Evolutionary conservation across 192 early-diverging fungal species (phyloP).

Genomic region (Umbelopsis isabellina): DNA sequence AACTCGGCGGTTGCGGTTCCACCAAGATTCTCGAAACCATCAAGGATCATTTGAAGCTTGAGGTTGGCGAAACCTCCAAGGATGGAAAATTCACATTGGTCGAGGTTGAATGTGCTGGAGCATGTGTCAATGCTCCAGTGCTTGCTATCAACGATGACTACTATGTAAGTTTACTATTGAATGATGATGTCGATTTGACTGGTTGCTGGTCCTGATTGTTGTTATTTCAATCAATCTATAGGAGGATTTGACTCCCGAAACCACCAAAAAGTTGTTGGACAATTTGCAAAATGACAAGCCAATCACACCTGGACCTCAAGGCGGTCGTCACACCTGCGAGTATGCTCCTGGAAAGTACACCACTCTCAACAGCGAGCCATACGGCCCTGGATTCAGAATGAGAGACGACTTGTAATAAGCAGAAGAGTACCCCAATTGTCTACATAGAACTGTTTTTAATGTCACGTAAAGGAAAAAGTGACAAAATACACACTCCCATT

Average conservation of each 20-base stretch:
- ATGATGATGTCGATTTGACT: background rate
- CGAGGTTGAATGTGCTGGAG: slow-evolving; percentile 99
- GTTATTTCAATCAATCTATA: slow-evolving; percentile 28
- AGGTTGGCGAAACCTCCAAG: slow-evolving; percentile 90
- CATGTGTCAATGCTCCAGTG: slow-evolving; percentile 97
- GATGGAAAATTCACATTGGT: slow-evolving; percentile 97
- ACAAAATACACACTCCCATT: slow-evolving; percentile 14
- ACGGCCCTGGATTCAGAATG: slow-evolving; percentile 90
- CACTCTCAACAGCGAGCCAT: slow-evolving; percentile 81
- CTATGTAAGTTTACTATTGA: slow-evolving; percentile 60
- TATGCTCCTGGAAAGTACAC: slow-evolving; percentile 76
- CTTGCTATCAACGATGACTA: slow-evolving; percentile 98
- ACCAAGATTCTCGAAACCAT: slow-evolving; percentile 88
- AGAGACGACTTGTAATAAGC: slow-evolving; percentile 77
- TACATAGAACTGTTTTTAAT: slow-evolving; percentile 24
- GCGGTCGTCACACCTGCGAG: slow-evolving; percentile 89
- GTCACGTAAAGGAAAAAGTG: slow-evolving; percentile 9
- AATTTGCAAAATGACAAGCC: slow-evolving; percentile 81
- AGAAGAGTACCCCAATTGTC: slow-evolving; percentile 16
- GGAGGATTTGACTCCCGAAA: slow-evolving; percentile 95
- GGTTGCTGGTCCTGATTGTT: background rate
- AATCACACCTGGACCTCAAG: slow-evolving; percentile 81
- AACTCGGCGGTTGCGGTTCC: slow-evolving; percentile 95
- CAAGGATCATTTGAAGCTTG: slow-evolving; percentile 86
- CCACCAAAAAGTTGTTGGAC: slow-evolving; percentile 86